These are phyloP conservation scores for Boletus sp. DNA, from an alignment of 768 basidiomycete species.

Conservation along the genomic window DNA sequence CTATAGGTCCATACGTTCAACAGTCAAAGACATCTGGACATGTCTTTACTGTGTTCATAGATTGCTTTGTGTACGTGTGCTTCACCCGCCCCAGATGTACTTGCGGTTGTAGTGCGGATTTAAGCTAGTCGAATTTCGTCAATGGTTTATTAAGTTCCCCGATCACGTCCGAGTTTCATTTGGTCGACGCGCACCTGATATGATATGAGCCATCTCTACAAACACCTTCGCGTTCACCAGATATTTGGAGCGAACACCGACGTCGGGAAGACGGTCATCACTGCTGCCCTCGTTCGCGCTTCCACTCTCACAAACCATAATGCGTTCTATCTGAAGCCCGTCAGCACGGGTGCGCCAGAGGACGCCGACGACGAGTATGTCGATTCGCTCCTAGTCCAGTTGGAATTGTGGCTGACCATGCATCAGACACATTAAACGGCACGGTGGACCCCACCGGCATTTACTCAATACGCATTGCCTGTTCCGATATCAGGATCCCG, in stretches of 20 bases:
- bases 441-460: conserved; percentile 40
- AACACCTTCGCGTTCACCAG: conserved; percentile 82
- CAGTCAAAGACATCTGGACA: conserved; percentile 25
- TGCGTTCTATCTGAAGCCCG: conserved; percentile 82
- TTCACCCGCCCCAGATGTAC: conserved; percentile 3
- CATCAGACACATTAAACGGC: conserved; percentile 63
- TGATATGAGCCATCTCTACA: conserved; percentile 80
- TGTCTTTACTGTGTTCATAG: conserved; percentile 25
- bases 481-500: conserved; percentile 82
- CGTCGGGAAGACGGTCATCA: conserved; percentile 92
- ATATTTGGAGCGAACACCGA: conserved; percentile 96
- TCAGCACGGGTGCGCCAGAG: conserved; percentile 79
- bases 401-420: neutral
- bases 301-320: conserved; percentile 54
- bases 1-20: conserved; percentile 15
- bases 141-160: neutral
- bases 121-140: conserved; percentile 6
- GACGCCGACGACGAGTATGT: conserved; percentile 85
- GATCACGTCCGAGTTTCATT: neutral
- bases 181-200: neutral
- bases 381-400: neutral
- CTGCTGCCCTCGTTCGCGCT: conserved; percentile 78
- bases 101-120: conserved; percentile 20
- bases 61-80: neutral
- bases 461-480: conserved; percentile 66